Percentiles rank a stretch among this genome's conserved stretches.
These are phyloP conservation scores for Rhododendron henanense DNA, from an alignment of 148 eudicot species.

Conservation along the genomic window DNA sequence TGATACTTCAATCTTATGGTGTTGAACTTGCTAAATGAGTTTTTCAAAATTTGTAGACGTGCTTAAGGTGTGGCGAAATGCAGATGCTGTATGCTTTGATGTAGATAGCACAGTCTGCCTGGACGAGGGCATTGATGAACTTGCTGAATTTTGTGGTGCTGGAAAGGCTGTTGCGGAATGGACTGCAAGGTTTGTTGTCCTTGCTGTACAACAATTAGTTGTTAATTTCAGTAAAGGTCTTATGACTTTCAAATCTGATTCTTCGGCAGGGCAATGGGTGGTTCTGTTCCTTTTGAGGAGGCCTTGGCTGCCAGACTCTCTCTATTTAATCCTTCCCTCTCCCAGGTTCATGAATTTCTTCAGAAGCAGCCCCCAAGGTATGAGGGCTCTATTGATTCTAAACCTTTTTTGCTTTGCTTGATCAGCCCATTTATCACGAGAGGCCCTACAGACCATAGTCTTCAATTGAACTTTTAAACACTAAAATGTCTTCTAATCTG, in stretches of 20 bases:
- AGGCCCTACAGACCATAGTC: background rate
- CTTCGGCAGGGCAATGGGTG: slow-evolving; percentile 78
- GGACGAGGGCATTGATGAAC: slow-evolving; percentile 97
- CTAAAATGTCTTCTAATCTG: background rate
- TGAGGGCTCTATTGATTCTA: slow-evolving; percentile 1
- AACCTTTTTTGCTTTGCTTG: background rate
- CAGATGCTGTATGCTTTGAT: slow-evolving; percentile 90
- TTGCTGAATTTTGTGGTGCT: slow-evolving; percentile 95
- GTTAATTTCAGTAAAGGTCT: background rate
- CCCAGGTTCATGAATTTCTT: slow-evolving; percentile 66
- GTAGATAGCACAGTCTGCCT: slow-evolving; percentile 96
- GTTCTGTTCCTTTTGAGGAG: slow-evolving; percentile 77
- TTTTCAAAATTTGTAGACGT: slow-evolving; percentile 44
- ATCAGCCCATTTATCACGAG: background rate
- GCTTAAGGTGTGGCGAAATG: slow-evolving; percentile 68
- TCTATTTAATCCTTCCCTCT: slow-evolving; percentile 66
- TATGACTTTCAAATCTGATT: background rate
- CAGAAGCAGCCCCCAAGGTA: slow-evolving; percentile 77
- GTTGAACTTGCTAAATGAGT: background rate
- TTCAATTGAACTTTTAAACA: background rate
- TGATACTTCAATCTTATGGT: background rate
- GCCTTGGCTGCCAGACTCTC: slow-evolving; percentile 73
- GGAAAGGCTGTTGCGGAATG: slow-evolving; percentile 96
- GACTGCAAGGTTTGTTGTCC: slow-evolving; percentile 67
- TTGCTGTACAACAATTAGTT: slow-evolving; percentile 7